Base-by-base conservation (phyloP, 2,329 filamentous ascomycete genomes). In the Monosporascus sp. region DNA sequence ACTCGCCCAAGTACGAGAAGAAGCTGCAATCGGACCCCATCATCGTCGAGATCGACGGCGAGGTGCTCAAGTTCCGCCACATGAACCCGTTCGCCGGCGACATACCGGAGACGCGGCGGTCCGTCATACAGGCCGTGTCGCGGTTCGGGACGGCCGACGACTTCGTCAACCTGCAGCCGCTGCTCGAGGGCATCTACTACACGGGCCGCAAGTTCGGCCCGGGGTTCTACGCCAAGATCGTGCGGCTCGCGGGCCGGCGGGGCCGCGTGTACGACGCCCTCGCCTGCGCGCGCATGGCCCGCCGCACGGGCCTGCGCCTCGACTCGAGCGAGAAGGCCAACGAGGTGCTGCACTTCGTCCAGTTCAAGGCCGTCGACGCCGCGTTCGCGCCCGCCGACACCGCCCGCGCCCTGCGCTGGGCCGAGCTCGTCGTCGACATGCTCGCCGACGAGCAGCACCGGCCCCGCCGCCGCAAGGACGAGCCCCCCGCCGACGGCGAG, bases 41-140 rank as follows among this genome's bases (percentile, higher is more conserved):
- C 56, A 73, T 74, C 55, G 78, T 85, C 57, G 79, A 84, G 59
- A 75, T 87, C 58, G 81, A 81, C 55, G 82, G 76, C 60, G 73
- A 82, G 54, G 70, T 80, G 58, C 67, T 80, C 66, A 76, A 73
- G 58, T 84, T 84, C 69, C 68, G 69, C 48, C 69, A 76, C 63
- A 67, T 76, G 53, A 66, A 82, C 67, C 65, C 59, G n/a, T 58
- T 72, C 58, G 67, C 55, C 20, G 55, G 59, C 44, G 74, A 72
- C 41, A 53, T 81, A 5, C 78, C 76, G 38, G 71, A 71, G 58
- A 75, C 76, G 5, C 71, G 70, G 24, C 65, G 65, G 36, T 62
- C 69, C 48, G 57, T 80, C 43, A 50, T 58, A 38, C 20, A 64
- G 7, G 78, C 73, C 36, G 55, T 83, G 51, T 19, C 56, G 1